Conservation (phyloP, 2,329 filamentous ascomycete species). For the Fusarium sp. region DNA sequence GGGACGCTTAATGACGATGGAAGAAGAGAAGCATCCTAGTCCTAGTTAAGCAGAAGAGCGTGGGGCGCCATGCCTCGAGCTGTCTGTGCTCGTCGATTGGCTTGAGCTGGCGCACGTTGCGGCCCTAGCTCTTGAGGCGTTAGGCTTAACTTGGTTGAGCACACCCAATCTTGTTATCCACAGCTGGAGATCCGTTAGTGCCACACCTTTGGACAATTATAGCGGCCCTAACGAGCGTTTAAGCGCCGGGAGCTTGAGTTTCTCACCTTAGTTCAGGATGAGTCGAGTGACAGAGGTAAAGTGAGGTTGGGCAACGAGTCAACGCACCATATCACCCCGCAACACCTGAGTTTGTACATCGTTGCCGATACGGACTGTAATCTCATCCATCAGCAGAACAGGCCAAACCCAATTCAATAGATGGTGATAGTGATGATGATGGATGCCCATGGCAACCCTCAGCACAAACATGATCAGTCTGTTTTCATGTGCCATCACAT, state of each 20-base stretch:
- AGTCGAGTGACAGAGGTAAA: slow-evolving; percentile 1
- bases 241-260: slow-evolving; percentile 46
- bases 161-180: slow-evolving; percentile 24
- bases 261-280: slow-evolving; percentile 11
- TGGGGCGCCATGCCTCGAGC: slow-evolving; percentile 31
- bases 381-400: slow-evolving; percentile 19
- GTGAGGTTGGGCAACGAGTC: slow-evolving; percentile 19
- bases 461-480: slow-evolving; percentile 12
- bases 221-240: slow-evolving; percentile 41
- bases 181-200: slow-evolving; percentile 23
- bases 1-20: slow-evolving; percentile 31
- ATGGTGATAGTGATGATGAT: slow-evolving; percentile 26
- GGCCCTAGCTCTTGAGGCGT: slow-evolving; percentile 31
- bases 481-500: slow-evolving; percentile 21
- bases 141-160: slow-evolving; percentile 25
- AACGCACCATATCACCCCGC: neutral
- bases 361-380: neutral
- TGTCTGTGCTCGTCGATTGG: slow-evolving; percentile 33
- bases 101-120: slow-evolving; percentile 30
- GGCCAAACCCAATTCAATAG: slow-evolving; percentile 1
- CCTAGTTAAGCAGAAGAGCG: slow-evolving; percentile 17
- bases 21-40: slow-evolving; percentile 13
- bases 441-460: slow-evolving; percentile 28
- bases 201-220: slow-evolving; percentile 44
- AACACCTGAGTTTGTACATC: neutral